Conservation (phyloP, 345 rosid genomes). For the Euclidium syriacum region DNA sequence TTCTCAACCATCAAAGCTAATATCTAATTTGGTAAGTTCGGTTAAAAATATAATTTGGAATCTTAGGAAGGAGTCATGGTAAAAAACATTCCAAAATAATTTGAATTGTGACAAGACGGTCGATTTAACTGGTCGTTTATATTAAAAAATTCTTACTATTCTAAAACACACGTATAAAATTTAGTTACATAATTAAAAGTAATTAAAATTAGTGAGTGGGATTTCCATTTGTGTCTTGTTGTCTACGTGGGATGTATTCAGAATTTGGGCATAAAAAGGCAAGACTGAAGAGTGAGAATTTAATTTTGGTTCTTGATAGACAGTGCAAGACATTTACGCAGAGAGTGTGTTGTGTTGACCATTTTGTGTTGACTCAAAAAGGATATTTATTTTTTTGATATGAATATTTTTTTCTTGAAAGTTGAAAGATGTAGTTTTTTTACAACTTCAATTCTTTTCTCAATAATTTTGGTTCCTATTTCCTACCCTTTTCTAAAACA, state of each 20-base stretch:
- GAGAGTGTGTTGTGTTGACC: conserved; percentile 24
- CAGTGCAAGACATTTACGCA: conserved; percentile 17
- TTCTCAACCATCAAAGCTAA: not conserved
- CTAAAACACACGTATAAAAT: too few relatives aligned
- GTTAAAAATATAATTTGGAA: not conserved
- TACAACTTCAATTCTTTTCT: conserved; percentile 6
- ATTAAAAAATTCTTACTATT: too few relatives aligned
- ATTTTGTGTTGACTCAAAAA: conserved; percentile 8
- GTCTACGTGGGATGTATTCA: conserved; percentile 42
- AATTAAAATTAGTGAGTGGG: conserved; percentile 16
- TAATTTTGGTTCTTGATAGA: conserved; percentile 22
- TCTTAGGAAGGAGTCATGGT: too few relatives aligned
- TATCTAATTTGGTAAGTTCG: too few relatives aligned
- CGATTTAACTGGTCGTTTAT: too few relatives aligned
- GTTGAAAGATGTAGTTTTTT: not conserved
- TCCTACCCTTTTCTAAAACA: not conserved
- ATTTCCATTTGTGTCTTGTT: conserved; percentile 46
- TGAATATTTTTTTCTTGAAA: not conserved
- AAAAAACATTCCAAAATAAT: too few relatives aligned
- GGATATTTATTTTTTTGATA: not conserved
- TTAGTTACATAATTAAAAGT: too few relatives aligned
- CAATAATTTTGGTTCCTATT: conserved; percentile 2
- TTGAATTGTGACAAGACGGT: too few relatives aligned
- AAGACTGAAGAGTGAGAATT: conserved; percentile 53
- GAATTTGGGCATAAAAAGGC: conserved; percentile 42